Evolutionary conservation across 1,284 basidiomycete species (phyloP).

Genomic region (Xanthoconium separans): DNA sequence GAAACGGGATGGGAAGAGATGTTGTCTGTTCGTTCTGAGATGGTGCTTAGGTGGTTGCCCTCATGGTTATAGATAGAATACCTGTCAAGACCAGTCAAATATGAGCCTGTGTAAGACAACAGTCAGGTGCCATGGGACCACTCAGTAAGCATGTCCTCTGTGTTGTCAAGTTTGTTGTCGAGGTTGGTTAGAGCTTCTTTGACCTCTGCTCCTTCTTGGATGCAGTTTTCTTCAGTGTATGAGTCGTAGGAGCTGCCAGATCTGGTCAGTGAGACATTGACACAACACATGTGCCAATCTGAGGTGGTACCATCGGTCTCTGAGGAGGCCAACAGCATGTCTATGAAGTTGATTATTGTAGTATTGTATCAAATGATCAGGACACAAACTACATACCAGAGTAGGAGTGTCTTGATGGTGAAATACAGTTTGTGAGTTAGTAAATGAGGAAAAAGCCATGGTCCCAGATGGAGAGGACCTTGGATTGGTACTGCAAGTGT

Average conservation of each 20-base stretch:
- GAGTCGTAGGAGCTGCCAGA: conserved; percentile 35
- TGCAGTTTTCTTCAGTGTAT: conserved; percentile 45
- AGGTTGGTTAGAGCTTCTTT: conserved; percentile 63
- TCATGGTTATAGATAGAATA: conserved; percentile 40
- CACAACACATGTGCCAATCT: conserved; percentile 39
- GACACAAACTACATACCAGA: conserved; percentile 30
- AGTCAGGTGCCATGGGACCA: conserved; percentile 45
- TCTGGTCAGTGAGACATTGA: conserved; percentile 40
- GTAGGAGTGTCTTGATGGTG: conserved; percentile 45
- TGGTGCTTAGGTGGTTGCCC: conserved; percentile 50
- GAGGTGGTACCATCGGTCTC: conserved; percentile 41
- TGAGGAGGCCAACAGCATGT: conserved; percentile 35
- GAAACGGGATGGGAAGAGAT: conserved; percentile 47
- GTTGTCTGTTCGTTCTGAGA: conserved; percentile 59
- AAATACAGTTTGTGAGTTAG: conserved; percentile 40
- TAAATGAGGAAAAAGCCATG: conserved; percentile 48
- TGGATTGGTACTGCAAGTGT: conserved; percentile 37
- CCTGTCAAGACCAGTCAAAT: conserved; percentile 31
- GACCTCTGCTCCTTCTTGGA: conserved; percentile 54
- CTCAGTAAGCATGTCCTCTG: conserved; percentile 58
- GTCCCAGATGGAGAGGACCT: conserved; percentile 50
- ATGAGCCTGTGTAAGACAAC: conserved; percentile 42
- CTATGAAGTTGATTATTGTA: conserved; percentile 21
- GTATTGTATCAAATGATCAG: conserved; percentile 2
- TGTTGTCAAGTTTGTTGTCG: conserved; percentile 61